These are phyloP conservation scores for Leucosporidium creatinivorum DNA, from an alignment of 768 basidiomycete species.

Conservation along the genomic window DNA sequence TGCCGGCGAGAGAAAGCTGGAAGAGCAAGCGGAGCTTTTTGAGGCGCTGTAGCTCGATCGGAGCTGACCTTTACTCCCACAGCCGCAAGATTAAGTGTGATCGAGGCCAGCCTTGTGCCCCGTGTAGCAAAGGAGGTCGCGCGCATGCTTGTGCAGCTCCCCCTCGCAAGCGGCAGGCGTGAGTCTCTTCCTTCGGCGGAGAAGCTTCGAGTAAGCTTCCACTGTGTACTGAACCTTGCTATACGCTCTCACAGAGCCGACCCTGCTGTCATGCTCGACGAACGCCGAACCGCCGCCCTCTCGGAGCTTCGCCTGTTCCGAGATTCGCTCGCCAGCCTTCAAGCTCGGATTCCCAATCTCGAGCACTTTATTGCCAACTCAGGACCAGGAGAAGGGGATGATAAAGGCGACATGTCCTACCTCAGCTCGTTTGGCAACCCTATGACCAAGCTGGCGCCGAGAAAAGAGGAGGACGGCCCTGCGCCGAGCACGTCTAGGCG, in stretches of 20 bases:
- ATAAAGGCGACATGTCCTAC: background rate
- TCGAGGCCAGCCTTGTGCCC: background rate
- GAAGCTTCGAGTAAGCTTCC: background rate
- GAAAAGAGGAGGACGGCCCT: background rate
- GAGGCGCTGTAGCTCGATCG: too few relatives aligned
- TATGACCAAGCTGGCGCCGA: background rate
- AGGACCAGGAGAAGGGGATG: background rate
- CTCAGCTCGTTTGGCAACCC: background rate
- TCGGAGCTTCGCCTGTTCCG: conserved; percentile 27
- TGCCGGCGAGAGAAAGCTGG: too few relatives aligned
- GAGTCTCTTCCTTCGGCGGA: background rate
- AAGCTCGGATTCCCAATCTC: background rate
- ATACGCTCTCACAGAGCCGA: background rate
- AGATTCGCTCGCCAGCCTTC: conserved; percentile 11
- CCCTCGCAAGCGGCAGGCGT: background rate
- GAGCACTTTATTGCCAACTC: background rate
- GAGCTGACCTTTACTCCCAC: too few relatives aligned
- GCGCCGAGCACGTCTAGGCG: background rate
- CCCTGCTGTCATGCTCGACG: conserved; percentile 7
- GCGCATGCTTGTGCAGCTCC: background rate
- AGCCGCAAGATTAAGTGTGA: too few relatives aligned
- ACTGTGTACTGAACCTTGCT: background rate
- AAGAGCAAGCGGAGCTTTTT: too few relatives aligned
- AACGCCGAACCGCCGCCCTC: conserved; percentile 15
- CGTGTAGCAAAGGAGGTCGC: background rate